A percentile compares a stretch with the other conserved stretches of the same genome.
phyloP scores from a whole-genome alignment of 2,329 filamentous ascomycete genomes.

The Verticillium nonalfalfae region DNA sequence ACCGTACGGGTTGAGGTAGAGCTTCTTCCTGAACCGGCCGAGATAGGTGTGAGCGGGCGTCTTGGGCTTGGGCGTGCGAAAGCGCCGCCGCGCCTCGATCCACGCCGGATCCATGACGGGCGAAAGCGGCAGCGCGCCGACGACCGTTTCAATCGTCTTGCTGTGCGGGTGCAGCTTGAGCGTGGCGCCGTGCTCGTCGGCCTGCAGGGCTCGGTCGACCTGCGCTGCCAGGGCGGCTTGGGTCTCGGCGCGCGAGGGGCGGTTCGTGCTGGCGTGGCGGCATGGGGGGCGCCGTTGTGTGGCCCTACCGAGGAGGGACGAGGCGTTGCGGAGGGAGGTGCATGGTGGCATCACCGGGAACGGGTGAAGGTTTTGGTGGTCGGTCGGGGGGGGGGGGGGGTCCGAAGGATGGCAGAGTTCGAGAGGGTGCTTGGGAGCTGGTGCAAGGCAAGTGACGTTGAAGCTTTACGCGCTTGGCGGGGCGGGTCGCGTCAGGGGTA shows the following conservation, averaged over 20 bases:
- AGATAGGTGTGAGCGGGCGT: slow-evolving; percentile 15
- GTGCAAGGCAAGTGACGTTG: background rate
- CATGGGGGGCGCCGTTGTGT: background rate
- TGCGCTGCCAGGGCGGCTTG: slow-evolving; percentile 10
- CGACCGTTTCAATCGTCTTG: slow-evolving; percentile 38
- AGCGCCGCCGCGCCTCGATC: slow-evolving; percentile 35
- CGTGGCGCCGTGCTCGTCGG: slow-evolving; percentile 18
- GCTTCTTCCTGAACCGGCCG: slow-evolving; percentile 48
- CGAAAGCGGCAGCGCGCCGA: slow-evolving; percentile 44
- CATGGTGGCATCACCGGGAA: background rate
- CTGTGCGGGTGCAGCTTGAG: slow-evolving; percentile 28
- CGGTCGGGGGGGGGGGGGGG: no score
- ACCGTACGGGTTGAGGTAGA: slow-evolving; percentile 62
- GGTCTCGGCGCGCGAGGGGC: background rate
- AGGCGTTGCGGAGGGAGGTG: background rate
- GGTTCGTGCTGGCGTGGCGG: background rate
- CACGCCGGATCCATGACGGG: slow-evolving; percentile 47
- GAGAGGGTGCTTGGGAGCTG: background rate
- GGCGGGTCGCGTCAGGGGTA: background rate
- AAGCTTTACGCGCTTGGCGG: background rate
- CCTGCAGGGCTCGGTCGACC: slow-evolving; percentile 23
- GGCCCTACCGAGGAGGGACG: background rate
- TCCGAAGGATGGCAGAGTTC: no score
- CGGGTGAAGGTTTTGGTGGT: background rate
- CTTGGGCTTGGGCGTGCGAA: slow-evolving; percentile 28